Evolutionary conservation across 768 basidiomycete species (phyloP), one percentile per base, ranked within the genome.

Genomic region (Suillus subaureus): DNA sequence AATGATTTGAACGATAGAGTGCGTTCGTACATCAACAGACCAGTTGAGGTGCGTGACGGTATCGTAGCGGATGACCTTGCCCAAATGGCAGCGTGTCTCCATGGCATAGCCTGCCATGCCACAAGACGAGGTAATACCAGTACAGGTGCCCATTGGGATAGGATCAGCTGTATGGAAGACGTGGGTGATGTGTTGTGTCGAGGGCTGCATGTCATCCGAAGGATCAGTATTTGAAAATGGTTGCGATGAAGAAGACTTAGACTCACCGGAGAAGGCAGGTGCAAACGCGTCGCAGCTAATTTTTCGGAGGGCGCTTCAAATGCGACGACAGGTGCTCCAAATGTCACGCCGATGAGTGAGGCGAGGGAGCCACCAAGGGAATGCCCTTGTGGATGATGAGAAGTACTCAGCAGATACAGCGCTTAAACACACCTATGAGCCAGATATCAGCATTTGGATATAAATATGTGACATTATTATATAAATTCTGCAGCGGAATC

Each of bases 91-190:
- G n/a, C 80, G 82, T 4, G 89, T 85, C 78, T 96, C 94, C 77
- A 96, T 79, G 0, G 94, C 97, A 71, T 92, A 96, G 1, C 97
- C 96, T 0, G 81, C 94, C 40, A 93, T 84, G 18, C 89, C 87
- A 75, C 97, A 99, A 0, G 85, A 77, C 0, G 92, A 96, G 11
- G 84, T 80, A 1, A 91, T 81, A 15, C 94, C 94, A 15, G 81
- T 95, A 72, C 94, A 96, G 0, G 83, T 83, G 1, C 92, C 93
- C 86, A 92, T 92, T 4, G 96, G 86, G 42, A 98, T 93, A 0
- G 96, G 96, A 81, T 99, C 97, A 26, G 91, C 96, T 1, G 92
- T 98, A 73, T 98, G 91, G 72, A 92, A 97, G 9, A 98, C 83
- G 71, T 98, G 94, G 0, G 91, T 95, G 49, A 97, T 82, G 68